phyloP scores from a whole-genome alignment of 345 rosid species.

The Moricandia moricandioides region DNA sequence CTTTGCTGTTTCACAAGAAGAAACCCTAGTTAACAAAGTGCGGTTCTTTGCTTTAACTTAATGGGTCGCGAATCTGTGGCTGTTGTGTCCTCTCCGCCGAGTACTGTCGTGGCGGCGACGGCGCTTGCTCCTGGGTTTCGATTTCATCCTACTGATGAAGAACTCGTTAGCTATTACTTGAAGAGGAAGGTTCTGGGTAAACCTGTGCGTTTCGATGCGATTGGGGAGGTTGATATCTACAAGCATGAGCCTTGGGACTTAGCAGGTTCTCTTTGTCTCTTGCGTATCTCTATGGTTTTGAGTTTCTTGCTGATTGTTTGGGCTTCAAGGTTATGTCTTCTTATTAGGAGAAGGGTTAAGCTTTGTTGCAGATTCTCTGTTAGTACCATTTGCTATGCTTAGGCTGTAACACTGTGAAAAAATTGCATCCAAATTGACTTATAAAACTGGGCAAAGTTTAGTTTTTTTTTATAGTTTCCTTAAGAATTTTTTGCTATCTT shows the following conservation, averaged over 20 bases:
- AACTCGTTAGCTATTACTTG: constrained; percentile 76
- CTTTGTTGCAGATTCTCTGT: constrained; percentile 5
- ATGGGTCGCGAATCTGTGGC: constrained; percentile 44
- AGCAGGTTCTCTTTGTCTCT: constrained; percentile 45
- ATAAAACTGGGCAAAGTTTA: background rate
- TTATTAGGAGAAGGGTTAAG: background rate
- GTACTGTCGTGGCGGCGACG: constrained; percentile 38
- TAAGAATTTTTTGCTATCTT: background rate
- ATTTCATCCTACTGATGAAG: constrained; percentile 96
- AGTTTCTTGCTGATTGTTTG: constrained; percentile 5
- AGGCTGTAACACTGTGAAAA: background rate
- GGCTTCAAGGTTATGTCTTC: background rate
- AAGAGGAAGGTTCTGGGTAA: constrained; percentile 70
- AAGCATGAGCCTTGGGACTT: constrained; percentile 88
- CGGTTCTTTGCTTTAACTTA: background rate
- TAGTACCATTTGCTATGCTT: constrained; percentile 18
- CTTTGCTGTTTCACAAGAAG: background rate
- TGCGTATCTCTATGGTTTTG: background rate
- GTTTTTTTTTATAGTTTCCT: background rate
- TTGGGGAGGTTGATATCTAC: constrained; percentile 82
- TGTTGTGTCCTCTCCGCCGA: constrained; percentile 20
- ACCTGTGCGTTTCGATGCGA: constrained; percentile 70
- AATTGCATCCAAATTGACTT: background rate
- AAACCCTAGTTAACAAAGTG: constrained; percentile 20
- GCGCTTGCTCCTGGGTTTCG: constrained; percentile 92